Evolutionary conservation across 2,329 filamentous ascomycete genomes (phyloP).

Genomic region (Scorias spongiosa): DNA sequence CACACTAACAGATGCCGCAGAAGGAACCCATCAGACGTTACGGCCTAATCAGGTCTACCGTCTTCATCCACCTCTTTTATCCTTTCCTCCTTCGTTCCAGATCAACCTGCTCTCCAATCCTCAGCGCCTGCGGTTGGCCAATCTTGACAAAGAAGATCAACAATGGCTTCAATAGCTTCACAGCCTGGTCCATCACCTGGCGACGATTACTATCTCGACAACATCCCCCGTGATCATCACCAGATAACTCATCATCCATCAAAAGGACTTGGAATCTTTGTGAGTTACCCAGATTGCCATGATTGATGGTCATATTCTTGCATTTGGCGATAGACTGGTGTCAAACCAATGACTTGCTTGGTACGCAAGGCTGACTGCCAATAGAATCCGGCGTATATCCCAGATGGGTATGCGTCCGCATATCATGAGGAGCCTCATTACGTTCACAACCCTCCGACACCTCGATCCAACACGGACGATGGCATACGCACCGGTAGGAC

Average conservation of each 20-base stretch:
- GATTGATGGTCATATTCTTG: not conserved
- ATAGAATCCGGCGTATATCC: slow-evolving; percentile 3
- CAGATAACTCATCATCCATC: slow-evolving; percentile 17
- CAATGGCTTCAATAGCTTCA: slow-evolving; percentile 13
- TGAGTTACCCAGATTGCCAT: slow-evolving; percentile 7
- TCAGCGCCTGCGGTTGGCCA: not conserved
- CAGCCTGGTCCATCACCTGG: slow-evolving; percentile 10
- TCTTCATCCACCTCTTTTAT: slow-evolving; percentile 1
- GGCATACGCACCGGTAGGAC: slow-evolving; percentile 25
- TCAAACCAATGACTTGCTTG: not conserved
- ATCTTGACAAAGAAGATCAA: slow-evolving; percentile 1
- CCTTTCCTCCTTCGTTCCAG: slow-evolving; percentile 1
- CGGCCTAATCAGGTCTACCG: slow-evolving; percentile 2
- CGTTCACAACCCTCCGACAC: slow-evolving; percentile 26
- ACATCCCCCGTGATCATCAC: slow-evolving; percentile 24
- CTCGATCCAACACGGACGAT: slow-evolving; percentile 28
- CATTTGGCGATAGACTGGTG: slow-evolving; percentile 2
- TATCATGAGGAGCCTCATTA: slow-evolving; percentile 13
- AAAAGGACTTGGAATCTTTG: slow-evolving; percentile 18
- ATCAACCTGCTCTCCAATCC: slow-evolving; percentile 1
- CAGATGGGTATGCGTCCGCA: slow-evolving; percentile 12
- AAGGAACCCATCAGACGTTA: slow-evolving; percentile 4
- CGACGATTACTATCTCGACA: slow-evolving; percentile 23
- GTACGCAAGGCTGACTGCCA: not conserved
- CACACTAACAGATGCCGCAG: slow-evolving; percentile 22